These are phyloP conservation scores for Saxophila tyrrhenica DNA, from an alignment of 495 filamentous ascomycete species.

Conservation along the genomic window DNA sequence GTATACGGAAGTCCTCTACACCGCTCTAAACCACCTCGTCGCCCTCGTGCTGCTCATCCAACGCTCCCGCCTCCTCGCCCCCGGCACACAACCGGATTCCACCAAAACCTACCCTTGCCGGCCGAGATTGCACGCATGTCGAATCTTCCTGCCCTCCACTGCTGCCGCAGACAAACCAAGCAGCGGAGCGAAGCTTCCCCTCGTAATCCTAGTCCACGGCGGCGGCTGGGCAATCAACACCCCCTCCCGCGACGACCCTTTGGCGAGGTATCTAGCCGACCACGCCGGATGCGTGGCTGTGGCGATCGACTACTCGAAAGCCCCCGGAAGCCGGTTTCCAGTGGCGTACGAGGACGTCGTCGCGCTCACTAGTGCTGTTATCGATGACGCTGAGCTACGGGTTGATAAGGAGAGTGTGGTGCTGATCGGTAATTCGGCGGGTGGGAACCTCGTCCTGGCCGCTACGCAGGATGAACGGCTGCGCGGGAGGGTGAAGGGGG, in stretches of 20 bases:
- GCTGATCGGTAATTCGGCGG: background rate
- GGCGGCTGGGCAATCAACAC: conserved; percentile 1
- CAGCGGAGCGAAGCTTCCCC: background rate
- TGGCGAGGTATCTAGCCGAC: background rate
- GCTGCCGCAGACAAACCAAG: background rate
- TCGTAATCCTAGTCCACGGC: conserved; percentile 4
- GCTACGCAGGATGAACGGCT: conserved; percentile 1
- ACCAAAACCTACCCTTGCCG: background rate
- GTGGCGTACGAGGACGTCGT: conserved; percentile 3
- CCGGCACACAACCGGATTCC: background rate
- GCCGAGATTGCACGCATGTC: background rate
- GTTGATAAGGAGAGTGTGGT: background rate
- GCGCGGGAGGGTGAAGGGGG: background rate
- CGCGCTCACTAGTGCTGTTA: background rate
- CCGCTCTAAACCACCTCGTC: background rate
- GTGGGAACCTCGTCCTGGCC: conserved; percentile 2
- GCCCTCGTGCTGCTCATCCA: background rate
- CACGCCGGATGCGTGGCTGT: background rate
- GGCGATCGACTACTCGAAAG: conserved; percentile 4
- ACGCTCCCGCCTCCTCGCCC: background rate
- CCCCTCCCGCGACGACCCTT: background rate
- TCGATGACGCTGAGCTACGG: background rate
- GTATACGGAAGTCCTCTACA: background rate
- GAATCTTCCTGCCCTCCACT: background rate
- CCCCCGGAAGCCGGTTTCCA: background rate